Conservation (phyloP, 495 filamentous ascomycete genomes). For the Lophiostoma macrostomum region DNA sequence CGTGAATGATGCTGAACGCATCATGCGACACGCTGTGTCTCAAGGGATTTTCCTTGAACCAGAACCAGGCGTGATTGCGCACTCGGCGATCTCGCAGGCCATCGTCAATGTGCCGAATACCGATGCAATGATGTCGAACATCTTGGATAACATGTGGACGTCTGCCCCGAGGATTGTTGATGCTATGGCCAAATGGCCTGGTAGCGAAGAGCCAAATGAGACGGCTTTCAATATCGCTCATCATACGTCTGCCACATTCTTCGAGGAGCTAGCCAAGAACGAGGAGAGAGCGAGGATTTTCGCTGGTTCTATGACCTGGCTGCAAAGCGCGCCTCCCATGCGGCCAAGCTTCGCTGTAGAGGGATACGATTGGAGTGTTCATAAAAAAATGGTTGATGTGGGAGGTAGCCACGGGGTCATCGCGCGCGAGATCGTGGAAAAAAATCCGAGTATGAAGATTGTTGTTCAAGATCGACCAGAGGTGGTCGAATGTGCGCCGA, state of each 20-base stretch:
- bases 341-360: neutral
- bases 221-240: slow-evolving; percentile 2
- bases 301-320: slow-evolving; percentile 2
- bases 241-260: neutral
- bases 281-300: neutral
- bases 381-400: neutral
- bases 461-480: slow-evolving; percentile 6
- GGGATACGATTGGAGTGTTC: neutral
- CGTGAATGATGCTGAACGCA: neutral
- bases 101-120: neutral
- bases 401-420: neutral
- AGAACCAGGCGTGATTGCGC: neutral
- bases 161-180: neutral
- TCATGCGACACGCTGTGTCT: slow-evolving; percentile 8
- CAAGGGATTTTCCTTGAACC: neutral
- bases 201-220: slow-evolving; percentile 9
- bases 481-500: neutral
- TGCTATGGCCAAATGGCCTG: slow-evolving; percentile 12
- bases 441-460: neutral
- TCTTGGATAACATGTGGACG: neutral
- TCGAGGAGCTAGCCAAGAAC: neutral
- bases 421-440: neutral
- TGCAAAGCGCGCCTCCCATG: neutral
- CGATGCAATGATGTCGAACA: neutral
- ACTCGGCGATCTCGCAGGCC: neutral